Evolutionary conservation across 306 rosid genomes (phyloP), one percentile per base, ranked within the genome.

Genomic region (Quercus bicolor): DNA sequence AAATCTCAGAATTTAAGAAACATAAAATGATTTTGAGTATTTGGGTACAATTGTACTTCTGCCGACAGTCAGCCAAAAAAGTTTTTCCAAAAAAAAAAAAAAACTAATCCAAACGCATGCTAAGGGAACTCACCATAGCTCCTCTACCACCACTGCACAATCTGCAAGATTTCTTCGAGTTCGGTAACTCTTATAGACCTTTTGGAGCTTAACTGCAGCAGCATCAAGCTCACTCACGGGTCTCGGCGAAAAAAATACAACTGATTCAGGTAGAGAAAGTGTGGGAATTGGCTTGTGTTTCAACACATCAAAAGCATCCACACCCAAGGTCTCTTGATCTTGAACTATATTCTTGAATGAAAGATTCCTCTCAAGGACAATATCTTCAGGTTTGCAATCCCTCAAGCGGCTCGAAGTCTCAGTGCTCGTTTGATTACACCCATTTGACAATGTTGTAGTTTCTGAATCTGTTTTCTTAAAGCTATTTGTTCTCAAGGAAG

Each of bases 161-260:
- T 94, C 98, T 3, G 98, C 98, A 60, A 94, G 97, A 80, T 92
- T 94, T 75, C 98, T 90, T 75, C 98, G 53, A 0, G 98, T 94
- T 20, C 98, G 88, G 77, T 94, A 92, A 84, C 97, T 89, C 86
- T 94, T 94, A 62, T 94, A 94, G 14, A 89, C 91, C 68, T 94
- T 94, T 68, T 94, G 98, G 76, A 94, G 71, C 78, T 75, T 94
- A 21, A 89, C 87, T 64, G 98, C 98, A 14, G 97, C 98, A 34
- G 91, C 91, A 52, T 91, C 96, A 62, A 94, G 97, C 85, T 92
- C 96, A 31, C 57, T 68, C 4, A 80, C 87, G 4, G 97, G 93
- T 72, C 88, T 84, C 0, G 97, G 96, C 0, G 96, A 85, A 73
- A 74, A 82, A 70, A 90, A 81, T 29, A 88, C 15, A 3, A 72